Percentiles rank a stretch among this genome's conserved stretches.
phyloP scores from a whole-genome alignment of 2,329 filamentous ascomycete genomes.

The Davidsoniella eucalypti region DNA sequence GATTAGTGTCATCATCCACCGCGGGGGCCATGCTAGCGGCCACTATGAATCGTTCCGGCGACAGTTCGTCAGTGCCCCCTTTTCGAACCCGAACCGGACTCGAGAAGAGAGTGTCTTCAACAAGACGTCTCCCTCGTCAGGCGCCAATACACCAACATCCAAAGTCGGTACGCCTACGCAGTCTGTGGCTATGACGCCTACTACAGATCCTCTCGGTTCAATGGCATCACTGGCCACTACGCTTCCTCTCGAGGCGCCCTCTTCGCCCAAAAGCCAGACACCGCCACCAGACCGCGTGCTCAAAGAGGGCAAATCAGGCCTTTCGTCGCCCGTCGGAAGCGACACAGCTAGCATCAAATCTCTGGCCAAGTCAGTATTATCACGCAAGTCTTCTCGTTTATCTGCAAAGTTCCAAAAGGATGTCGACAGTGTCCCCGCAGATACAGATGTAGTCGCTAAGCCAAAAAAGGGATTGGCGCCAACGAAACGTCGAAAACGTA shows the following conservation, averaged over 20 bases:
- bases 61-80: conserved; percentile 59
- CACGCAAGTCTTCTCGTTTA: conserved; percentile 24
- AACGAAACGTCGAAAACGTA: conserved; percentile 17
- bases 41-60: conserved; percentile 94
- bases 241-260: conserved; percentile 22
- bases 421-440: neutral
- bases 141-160: conserved; percentile 24
- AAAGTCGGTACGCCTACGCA: conserved; percentile 23
- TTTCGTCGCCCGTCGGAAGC: neutral
- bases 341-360: conserved; percentile 34
- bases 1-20: conserved; percentile 78
- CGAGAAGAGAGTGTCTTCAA: conserved; percentile 60
- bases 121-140: conserved; percentile 35
- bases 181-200: conserved; percentile 28
- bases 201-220: conserved; percentile 27
- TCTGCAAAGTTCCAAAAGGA: conserved; percentile 2
- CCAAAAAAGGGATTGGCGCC: neutral
- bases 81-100: conserved; percentile 67
- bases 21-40: conserved; percentile 86
- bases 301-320: conserved; percentile 26
- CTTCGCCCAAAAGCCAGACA: conserved; percentile 14
- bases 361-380: conserved; percentile 39
- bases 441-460: neutral
- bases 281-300: neutral
- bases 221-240: conserved; percentile 17